Evolutionary conservation across 2,329 filamentous ascomycete species (phyloP), one percentile per base, ranked within the genome.

Genomic region (Trichoderma afroharzianum): DNA sequence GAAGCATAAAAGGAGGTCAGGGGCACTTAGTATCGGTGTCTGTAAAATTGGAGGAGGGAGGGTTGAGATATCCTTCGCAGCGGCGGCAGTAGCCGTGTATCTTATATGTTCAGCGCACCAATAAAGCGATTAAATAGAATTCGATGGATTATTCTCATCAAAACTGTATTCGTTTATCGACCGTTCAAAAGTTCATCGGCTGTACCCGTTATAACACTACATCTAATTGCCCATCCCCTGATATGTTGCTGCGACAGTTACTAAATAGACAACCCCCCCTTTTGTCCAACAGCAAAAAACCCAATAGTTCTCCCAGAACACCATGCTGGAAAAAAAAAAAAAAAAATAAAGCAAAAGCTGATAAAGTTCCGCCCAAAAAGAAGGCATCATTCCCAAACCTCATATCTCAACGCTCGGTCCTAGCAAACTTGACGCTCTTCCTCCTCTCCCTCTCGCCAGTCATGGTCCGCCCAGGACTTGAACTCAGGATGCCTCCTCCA

Each of bases 351-450:
- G 18, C 15, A 14, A 50, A 50, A 28, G 14, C n/a, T 2, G 11
- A 36, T 1, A 50, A 26, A 6, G 3, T 1, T 2, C 4, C 11
- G 2, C 11, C 15, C 8, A 18, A 12, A 62, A 63, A 15, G 24
- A 24, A 30, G 14, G 18, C 21, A 26, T 28, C 21, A 18, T 26
- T 12, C 9, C n/a, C 39, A 3, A 11, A 12, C n/a, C 18, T 50
- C 8, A 30, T 14, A 7, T 14, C 1, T 36, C 28, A 62, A 21
- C 75, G 69, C 39, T 81, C 83, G 11, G 84, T 82, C 57, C 82
- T 82, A 3, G 84, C 85, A 79, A 91, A 89, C 81, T 91, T 91
- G 75, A 91, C 89, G 74, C 88, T 90, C 84, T 90, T 90, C 77
- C 88, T 83, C 74, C 88, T 82, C 77, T 90, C 88, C 71, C 87